These are phyloP conservation scores for Neurospora pannonica DNA, from an alignment of 495 filamentous ascomycete genomes.

Conservation along the genomic window DNA sequence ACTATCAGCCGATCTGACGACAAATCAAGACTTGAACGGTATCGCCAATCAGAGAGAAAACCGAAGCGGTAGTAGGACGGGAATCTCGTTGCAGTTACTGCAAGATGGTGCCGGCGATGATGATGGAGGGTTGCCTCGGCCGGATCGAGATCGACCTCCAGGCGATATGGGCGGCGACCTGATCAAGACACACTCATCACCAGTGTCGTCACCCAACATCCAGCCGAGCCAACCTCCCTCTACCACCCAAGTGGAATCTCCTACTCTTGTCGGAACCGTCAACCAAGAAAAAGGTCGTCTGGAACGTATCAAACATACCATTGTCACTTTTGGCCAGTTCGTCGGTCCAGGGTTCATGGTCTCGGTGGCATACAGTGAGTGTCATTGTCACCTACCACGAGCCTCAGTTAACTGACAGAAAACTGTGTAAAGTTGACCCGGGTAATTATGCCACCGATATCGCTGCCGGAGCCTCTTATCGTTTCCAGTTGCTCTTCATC, in stretches of 20 bases:
- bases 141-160: not conserved
- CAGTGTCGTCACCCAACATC: not conserved
- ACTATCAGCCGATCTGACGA: constrained; percentile 46
- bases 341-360: constrained; percentile 82
- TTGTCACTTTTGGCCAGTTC: constrained; percentile 64
- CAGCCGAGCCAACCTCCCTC: not conserved
- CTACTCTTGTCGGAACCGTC: not conserved
- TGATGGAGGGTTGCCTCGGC: not conserved
- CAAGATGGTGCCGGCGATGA: not conserved
- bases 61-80: not conserved
- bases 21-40: constrained; percentile 48
- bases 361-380: constrained; percentile 54
- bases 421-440: constrained; percentile 52
- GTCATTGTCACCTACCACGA: constrained; percentile 2
- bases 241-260: not conserved
- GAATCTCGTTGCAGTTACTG: not conserved
- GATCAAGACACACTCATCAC: not conserved
- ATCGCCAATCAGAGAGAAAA: constrained; percentile 42
- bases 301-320: constrained; percentile 20
- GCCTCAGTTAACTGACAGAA: constrained; percentile 10
- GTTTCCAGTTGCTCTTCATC: constrained; percentile 66
- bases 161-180: not conserved
- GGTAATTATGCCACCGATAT: constrained; percentile 84
- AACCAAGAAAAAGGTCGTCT: not conserved
- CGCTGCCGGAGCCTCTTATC: constrained; percentile 56